Conservation (phyloP, 228 moss, liverwort and hornwort species). For the Sphagnum magellanicum region DNA sequence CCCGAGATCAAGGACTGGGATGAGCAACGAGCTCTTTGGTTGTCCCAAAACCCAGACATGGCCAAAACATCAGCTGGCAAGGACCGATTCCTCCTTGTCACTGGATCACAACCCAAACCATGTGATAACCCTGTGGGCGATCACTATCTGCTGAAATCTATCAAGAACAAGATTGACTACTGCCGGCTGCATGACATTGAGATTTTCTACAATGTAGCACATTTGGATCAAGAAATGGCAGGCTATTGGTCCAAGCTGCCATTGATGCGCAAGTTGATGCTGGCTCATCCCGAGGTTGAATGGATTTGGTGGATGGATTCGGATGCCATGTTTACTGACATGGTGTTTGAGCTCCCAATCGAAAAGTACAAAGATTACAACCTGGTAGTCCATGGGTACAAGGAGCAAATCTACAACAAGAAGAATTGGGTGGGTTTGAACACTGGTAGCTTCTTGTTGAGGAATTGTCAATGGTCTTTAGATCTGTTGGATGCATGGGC, state of each 20-base stretch:
- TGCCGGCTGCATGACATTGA: conserved; percentile 38
- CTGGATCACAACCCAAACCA: conserved; percentile 40
- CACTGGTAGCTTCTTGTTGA: conserved; percentile 37
- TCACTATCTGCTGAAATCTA: conserved; percentile 32
- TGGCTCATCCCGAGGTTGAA: conserved; percentile 42
- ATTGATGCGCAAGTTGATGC: conserved; percentile 41
- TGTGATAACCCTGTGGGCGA: conserved; percentile 45
- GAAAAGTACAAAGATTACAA: conserved; percentile 32
- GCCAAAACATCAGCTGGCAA: conserved; percentile 20
- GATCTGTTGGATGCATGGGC: conserved; percentile 42
- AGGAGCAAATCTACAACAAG: conserved; percentile 43
- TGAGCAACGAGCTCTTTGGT: conserved; percentile 32
- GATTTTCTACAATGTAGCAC: conserved; percentile 55
- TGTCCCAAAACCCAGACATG: conserved; percentile 22
- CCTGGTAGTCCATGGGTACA: conserved; percentile 41
- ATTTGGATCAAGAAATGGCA: conserved; percentile 53
- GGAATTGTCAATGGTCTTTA: conserved; percentile 55
- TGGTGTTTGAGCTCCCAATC: conserved; percentile 49
- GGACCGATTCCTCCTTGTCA: conserved; percentile 27
- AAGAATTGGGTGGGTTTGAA: conserved; percentile 52
- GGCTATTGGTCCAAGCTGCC: conserved; percentile 59
- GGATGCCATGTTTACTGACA: conserved; percentile 60
- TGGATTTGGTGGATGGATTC: conserved; percentile 21
- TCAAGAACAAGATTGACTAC: conserved; percentile 50
- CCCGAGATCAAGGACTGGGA: conserved; percentile 42